These are phyloP conservation scores for Cystofilobasidium ferigula DNA, from an alignment of 768 basidiomycete species.

Conservation along the genomic window DNA sequence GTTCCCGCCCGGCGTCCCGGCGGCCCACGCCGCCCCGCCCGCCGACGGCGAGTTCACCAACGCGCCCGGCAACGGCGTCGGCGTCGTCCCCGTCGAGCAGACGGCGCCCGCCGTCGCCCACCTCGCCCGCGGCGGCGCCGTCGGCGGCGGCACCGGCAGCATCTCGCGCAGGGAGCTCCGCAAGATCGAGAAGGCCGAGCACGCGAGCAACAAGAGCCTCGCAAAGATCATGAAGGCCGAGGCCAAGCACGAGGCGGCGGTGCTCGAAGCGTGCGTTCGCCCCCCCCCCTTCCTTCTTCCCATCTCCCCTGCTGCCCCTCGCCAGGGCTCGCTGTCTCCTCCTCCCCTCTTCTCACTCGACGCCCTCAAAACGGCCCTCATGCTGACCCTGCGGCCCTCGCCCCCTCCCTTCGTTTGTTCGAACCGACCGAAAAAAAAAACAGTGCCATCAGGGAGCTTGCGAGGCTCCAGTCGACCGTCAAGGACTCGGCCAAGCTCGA, in stretches of 20 bases:
- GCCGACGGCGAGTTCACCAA: no score
- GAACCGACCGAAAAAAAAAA: no score
- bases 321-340: no score
- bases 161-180: background rate
- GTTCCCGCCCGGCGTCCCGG: background rate
- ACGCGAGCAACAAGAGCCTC: background rate
- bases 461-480: background rate
- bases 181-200: conserved; percentile 6
- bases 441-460: conserved; percentile 4
- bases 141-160: background rate
- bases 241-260: conserved; percentile 6
- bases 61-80: no score
- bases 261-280: background rate
- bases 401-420: background rate
- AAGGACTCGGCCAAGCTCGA: conserved; percentile 6
- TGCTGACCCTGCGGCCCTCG: no score
- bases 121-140: background rate
- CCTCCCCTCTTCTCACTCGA: no score
- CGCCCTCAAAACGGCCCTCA: no score
- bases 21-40: no score
- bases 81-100: no score
- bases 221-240: conserved; percentile 7
- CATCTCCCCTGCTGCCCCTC: background rate
- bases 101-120: background rate
- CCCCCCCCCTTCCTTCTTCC: background rate